A percentile compares a stretch with the other conserved stretches of the same genome.
Evolutionary conservation across 1,139 yeast genomes (phyloP).

Genomic region (Geotrichum candidum): DNA sequence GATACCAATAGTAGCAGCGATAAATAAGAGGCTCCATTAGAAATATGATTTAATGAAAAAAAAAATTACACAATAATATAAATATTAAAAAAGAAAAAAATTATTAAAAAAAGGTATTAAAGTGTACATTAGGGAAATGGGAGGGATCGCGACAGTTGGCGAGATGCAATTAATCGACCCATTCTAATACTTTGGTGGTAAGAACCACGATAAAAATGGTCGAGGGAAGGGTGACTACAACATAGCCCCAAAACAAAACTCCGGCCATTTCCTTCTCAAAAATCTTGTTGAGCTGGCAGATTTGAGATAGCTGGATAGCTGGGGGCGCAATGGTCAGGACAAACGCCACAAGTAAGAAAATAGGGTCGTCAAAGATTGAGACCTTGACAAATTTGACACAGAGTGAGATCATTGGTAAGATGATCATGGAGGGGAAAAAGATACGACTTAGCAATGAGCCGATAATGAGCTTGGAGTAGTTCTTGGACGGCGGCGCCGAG

Average conservation of each 20-base stretch:
- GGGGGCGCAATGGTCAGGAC: slow-evolving; percentile 76
- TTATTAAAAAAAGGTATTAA: not conserved
- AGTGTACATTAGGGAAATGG: not conserved
- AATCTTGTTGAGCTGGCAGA: slow-evolving; percentile 68
- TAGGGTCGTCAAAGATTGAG: slow-evolving; percentile 77
- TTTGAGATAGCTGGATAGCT: slow-evolving; percentile 77
- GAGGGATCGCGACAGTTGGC: not conserved
- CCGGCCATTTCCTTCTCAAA: slow-evolving; percentile 82
- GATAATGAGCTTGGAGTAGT: slow-evolving; percentile 52
- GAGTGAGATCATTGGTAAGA: slow-evolving; percentile 62
- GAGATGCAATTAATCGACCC: slow-evolving; percentile 30
- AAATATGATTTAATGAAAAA: not conserved
- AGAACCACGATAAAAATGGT: slow-evolving; percentile 66
- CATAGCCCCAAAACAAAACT: slow-evolving; percentile 84
- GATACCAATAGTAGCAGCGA: not conserved
- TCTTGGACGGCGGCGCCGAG: slow-evolving; percentile 44
- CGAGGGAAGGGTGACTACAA: slow-evolving; percentile 67
- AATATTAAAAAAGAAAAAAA: not conserved
- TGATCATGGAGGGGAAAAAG: slow-evolving; percentile 64
- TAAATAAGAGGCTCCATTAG: not conserved
- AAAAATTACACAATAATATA: no score
- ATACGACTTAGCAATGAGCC: slow-evolving; percentile 70
- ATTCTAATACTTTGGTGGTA: slow-evolving; percentile 58
- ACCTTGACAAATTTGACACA: slow-evolving; percentile 59
- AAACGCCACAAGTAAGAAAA: slow-evolving; percentile 70